A percentile compares a stretch with the other conserved stretches of the same genome.
These are phyloP conservation scores for Mercurialis annua DNA, from an alignment of 345 rosid genomes.

Conservation along the genomic window DNA sequence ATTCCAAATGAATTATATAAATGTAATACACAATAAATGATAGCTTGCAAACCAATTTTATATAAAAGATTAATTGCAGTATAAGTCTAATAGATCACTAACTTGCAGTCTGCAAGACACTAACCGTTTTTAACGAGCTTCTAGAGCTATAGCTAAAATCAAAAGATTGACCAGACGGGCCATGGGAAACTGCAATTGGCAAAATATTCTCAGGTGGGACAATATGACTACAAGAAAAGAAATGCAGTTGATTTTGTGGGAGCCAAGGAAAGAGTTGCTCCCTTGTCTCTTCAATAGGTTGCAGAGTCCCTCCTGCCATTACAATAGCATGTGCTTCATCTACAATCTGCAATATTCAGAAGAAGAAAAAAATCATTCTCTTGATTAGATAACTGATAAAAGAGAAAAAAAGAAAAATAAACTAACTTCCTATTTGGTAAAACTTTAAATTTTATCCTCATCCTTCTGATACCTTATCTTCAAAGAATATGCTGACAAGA, in stretches of 20 bases:
- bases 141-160: slow-evolving; percentile 88
- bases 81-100: not conserved
- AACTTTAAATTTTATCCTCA: not conserved
- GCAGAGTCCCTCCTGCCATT: slow-evolving; percentile 93
- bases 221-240: slow-evolving; percentile 88
- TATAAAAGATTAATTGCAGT: not conserved
- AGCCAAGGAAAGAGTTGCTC: slow-evolving; percentile 89
- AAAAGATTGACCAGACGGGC: slow-evolving; percentile 75
- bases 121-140: slow-evolving; percentile 61
- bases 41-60: no score
- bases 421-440: not conserved
- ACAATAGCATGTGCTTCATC: slow-evolving; percentile 78
- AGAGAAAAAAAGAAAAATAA: not conserved
- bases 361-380: slow-evolving; percentile 13
- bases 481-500: not conserved
- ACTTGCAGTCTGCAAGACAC: slow-evolving; percentile 20
- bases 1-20: not conserved
- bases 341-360: slow-evolving; percentile 52
- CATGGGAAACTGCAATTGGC: slow-evolving; percentile 74
- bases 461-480: not conserved
- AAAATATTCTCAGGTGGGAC: slow-evolving; percentile 78
- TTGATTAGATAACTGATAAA: not conserved
- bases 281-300: slow-evolving; percentile 92
- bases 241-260: slow-evolving; percentile 56
- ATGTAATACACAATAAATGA: no score